Evolutionary conservation across 2,329 filamentous ascomycete genomes (phyloP).

Genomic region (Cercospora sojina): DNA sequence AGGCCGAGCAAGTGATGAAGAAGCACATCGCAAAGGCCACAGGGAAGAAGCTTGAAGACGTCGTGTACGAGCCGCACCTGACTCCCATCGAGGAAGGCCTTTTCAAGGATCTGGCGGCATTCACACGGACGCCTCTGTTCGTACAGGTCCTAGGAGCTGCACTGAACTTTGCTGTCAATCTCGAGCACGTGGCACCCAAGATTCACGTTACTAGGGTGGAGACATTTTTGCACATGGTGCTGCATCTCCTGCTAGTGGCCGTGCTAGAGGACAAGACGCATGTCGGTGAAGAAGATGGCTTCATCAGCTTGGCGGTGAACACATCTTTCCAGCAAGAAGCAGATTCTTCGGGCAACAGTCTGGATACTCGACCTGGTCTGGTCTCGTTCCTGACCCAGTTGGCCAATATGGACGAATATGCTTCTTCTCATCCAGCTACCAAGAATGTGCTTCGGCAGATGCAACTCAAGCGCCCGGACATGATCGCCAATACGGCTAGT

Average conservation of each 20-base stretch:
- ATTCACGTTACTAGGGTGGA: conserved; percentile 83
- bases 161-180: conserved; percentile 74
- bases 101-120: conserved; percentile 72
- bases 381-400: conserved; percentile 53
- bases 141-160: conserved; percentile 87
- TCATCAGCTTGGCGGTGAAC: conserved; percentile 31
- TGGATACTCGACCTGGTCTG: conserved; percentile 25
- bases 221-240: conserved; percentile 83
- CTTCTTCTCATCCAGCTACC: conserved; percentile 81
- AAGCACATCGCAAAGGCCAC: conserved; percentile 84
- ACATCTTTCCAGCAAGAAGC: conserved; percentile 10
- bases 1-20: conserved; percentile 86
- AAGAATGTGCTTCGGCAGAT: conserved; percentile 78
- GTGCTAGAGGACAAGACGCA: conserved; percentile 69
- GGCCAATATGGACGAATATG: conserved; percentile 68
- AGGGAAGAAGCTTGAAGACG: conserved; percentile 74
- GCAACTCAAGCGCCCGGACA: conserved; percentile 73
- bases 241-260: conserved; percentile 84
- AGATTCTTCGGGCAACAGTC: conserved; percentile 9
- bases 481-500: conserved; percentile 60
- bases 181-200: conserved; percentile 65
- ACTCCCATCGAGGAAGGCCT: conserved; percentile 72
- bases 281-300: conserved; percentile 21
- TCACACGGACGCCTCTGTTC: conserved; percentile 83
- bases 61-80: conserved; percentile 88